These are phyloP conservation scores for Cyclotella distinguenda DNA, from an alignment of 108 stramenopile genomes.

Conservation along the genomic window DNA sequence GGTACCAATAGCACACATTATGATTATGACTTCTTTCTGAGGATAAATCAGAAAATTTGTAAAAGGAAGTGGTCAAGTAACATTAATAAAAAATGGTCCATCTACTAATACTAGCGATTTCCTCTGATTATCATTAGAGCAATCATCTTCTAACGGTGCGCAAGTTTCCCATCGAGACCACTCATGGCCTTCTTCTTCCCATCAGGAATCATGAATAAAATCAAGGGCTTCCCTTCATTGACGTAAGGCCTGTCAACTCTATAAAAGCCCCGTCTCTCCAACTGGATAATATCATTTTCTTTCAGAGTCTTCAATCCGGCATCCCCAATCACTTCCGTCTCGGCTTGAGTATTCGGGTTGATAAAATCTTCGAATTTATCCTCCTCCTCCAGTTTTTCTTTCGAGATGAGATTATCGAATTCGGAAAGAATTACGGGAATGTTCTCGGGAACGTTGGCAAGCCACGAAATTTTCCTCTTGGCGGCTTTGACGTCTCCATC, in stretches of 20 bases:
- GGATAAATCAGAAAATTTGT: too few relatives aligned
- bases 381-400: conserved; percentile 93
- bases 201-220: conserved; percentile 96
- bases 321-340: conserved; percentile 82
- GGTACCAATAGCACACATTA: too few relatives aligned
- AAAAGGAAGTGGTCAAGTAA: too few relatives aligned
- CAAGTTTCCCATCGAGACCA: conserved; percentile 84
- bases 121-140: background rate
- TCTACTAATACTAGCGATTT: background rate
- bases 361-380: conserved; percentile 95
- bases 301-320: conserved; percentile 74
- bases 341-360: conserved; percentile 86
- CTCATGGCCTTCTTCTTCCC: conserved; percentile 96
- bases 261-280: conserved; percentile 98
- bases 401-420: conserved; percentile 97
- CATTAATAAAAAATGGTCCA: too few relatives aligned
- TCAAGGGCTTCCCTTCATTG: conserved; percentile 79
- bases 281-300: conserved; percentile 93
- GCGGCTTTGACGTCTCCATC: conserved; percentile 92
- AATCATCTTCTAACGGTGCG: conserved; percentile 65
- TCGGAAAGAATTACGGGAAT: conserved; percentile 76
- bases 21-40: too few relatives aligned
- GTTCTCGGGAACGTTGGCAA: conserved; percentile 65
- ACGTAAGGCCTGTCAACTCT: conserved; percentile 88
- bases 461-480: conserved; percentile 94